These are phyloP conservation scores for Aspergillus brunneoviolaceus DNA, from an alignment of 2,329 filamentous ascomycete species.

Conservation along the genomic window DNA sequence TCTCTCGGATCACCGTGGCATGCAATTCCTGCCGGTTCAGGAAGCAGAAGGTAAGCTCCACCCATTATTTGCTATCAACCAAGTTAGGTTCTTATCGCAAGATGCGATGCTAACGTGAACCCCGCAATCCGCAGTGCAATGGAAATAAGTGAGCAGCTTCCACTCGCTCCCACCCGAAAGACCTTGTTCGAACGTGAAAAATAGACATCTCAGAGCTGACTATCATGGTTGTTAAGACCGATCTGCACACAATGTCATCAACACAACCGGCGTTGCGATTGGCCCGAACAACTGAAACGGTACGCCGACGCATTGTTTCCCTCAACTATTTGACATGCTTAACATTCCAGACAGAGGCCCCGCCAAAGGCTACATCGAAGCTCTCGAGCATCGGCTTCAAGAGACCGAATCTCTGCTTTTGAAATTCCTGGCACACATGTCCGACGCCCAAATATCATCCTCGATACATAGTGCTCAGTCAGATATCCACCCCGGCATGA, in stretches of 20 bases:
- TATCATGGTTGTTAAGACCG: constrained; percentile 25
- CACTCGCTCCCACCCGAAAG: not conserved
- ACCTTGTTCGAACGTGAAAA: constrained; percentile 6
- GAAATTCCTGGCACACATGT: constrained; percentile 35
- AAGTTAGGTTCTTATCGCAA: not conserved
- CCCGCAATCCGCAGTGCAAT: constrained; percentile 33
- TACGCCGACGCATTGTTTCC: constrained; percentile 15
- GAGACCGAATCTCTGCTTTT: constrained; percentile 45
- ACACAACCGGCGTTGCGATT: constrained; percentile 35
- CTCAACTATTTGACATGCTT: not conserved
- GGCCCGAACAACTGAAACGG: constrained; percentile 42
- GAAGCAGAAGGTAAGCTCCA: constrained; percentile 42
- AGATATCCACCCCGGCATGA: not conserved
- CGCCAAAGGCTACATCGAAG: constrained; percentile 49
- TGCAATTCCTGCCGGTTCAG: constrained; percentile 44
- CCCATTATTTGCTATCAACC: not conserved
- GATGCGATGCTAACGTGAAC: not conserved
- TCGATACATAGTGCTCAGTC: constrained; percentile 16
- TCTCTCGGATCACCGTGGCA: constrained; percentile 40
- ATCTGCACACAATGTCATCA: constrained; percentile 38
- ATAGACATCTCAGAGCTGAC: not conserved
- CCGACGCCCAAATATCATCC: constrained; percentile 31
- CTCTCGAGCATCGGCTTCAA: constrained; percentile 44
- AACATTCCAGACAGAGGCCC: constrained; percentile 36
- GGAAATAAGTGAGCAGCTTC: constrained; percentile 36